Base-by-base conservation (phyloP, 345 rosid genomes). In the Carallia pectinifolia region DNA sequence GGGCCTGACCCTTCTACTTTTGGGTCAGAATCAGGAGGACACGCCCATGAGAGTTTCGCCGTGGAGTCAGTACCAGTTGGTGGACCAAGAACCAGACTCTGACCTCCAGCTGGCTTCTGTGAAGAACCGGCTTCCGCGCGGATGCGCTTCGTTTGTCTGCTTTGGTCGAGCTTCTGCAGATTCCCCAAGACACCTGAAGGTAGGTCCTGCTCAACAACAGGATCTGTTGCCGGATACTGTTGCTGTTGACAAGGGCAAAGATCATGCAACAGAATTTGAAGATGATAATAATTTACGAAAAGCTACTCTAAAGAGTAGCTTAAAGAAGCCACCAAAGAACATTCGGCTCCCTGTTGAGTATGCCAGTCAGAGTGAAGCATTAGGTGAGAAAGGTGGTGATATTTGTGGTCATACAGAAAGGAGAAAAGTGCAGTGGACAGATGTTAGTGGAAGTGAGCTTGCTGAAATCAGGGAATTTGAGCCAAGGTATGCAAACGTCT, bases 1-100 rank as follows among this genome's bases (percentile, higher is more conserved):
- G 76, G 96, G 97, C 36, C 68, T 95, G 75, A 76, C 96, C 85
- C 97, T 95, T 81, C 96, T 95, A 69, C 80, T 95, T 71, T 80
- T 93, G 81, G 91, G 97, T 79, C 90, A 88, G 72, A 89, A 81
- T 81, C 83, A 84, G 67, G 97, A 89, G 71, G 91, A 87, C 70
- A 87, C 82, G 77, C 86, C 96, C 83, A 86, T 90, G 99, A 95
- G 98, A 89, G 96, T 95, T 82, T 71, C 86, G 31, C 97, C 97
- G 84, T 92, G 91, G 91, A 90, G 86, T 81, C 97, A 90, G 67
- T 90, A 95, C 90, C 99, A 90, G 88, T 88, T 92, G 84, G 98
- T 92, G 68, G 86, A 82, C 81, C 88, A 84, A 84, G 98, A 88
- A 79, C 75, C 97, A 30, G 88, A 85, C 62, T 69, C 88, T 70